phyloP scores from a whole-genome alignment of 2,329 filamentous ascomycete species.

The Stachybotrys echinatus region DNA sequence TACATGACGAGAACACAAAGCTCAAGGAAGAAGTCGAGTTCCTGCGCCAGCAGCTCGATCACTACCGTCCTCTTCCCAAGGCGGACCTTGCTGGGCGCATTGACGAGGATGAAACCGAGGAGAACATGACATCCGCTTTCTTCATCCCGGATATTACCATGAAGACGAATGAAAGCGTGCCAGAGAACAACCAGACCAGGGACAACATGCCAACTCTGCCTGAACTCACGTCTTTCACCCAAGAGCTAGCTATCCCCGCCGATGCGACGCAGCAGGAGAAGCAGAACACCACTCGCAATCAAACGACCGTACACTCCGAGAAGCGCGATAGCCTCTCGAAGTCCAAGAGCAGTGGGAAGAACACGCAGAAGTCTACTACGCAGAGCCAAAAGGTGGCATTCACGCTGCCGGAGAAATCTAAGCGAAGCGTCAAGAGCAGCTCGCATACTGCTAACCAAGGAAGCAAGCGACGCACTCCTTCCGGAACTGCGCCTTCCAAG shows the following conservation, averaged over 20 bases:
- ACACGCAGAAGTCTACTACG: conserved; percentile 13
- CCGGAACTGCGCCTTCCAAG: conserved; percentile 16
- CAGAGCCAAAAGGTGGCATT: conserved; percentile 35
- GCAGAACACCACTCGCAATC: conserved; percentile 19
- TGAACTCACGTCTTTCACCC: conserved; percentile 26
- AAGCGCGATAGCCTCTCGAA: conserved; percentile 16
- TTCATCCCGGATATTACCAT: conserved; percentile 55
- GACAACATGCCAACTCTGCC: conserved; percentile 19
- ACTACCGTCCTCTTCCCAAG: conserved; percentile 31
- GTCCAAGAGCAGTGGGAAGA: conserved; percentile 20
- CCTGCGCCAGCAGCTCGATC: conserved; percentile 38
- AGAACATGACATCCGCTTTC: conserved; percentile 55
- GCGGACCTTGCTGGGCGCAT: conserved; percentile 27
- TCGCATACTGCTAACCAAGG: conserved; percentile 33
- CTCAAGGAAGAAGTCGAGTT: conserved; percentile 42
- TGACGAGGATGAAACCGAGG: conserved; percentile 31
- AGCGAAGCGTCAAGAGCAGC: conserved; percentile 16
- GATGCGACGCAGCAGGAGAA: conserved; percentile 15
- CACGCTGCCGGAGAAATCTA: conserved; percentile 30
- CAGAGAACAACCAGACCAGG: conserved; percentile 23
- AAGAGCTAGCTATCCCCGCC: conserved; percentile 20
- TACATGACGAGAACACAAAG: conserved; percentile 41
- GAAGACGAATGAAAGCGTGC: conserved; percentile 31
- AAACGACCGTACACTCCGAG: conserved; percentile 21
- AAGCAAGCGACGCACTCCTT: conserved; percentile 32